Evolutionary conservation across 805 yeast genomes (phyloP).

Genomic region (Zygotorulaspora florentina): DNA sequence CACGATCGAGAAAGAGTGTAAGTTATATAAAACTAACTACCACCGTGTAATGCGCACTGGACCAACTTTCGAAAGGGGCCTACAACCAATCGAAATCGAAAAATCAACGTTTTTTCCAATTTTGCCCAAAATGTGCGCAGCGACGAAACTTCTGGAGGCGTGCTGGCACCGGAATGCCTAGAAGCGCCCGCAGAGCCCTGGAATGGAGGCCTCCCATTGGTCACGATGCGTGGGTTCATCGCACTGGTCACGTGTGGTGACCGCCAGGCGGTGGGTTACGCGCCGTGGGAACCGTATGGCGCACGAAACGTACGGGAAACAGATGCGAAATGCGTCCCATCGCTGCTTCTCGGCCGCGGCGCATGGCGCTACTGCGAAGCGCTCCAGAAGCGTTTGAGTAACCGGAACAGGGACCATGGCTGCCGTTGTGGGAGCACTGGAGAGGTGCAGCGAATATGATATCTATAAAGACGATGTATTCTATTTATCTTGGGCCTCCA

Average conservation of each 20-base stretch:
- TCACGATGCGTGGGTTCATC: neutral
- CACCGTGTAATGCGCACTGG: neutral
- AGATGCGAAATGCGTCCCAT: neutral
- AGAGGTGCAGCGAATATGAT: too few relatives aligned
- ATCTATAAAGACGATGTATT: neutral
- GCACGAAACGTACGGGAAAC: neutral
- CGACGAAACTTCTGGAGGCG: neutral
- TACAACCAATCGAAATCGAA: constrained; percentile 2
- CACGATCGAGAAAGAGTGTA: neutral
- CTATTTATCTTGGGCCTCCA: constrained; percentile 11
- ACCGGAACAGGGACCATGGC: too few relatives aligned
- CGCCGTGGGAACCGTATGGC: neutral
- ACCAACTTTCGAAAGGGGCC: constrained; percentile 1
- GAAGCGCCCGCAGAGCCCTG: neutral
- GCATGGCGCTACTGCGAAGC: too few relatives aligned
- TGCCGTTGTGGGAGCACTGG: too few relatives aligned
- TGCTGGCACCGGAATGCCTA: neutral
- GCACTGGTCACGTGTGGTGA: too few relatives aligned
- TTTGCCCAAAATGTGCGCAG: constrained; percentile 1
- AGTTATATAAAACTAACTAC: neutral
- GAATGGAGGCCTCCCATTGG: neutral
- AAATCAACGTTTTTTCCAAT: neutral
- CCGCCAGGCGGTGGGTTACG: too few relatives aligned
- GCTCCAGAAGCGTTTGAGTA: too few relatives aligned
- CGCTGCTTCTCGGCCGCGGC: too few relatives aligned